Evolutionary conservation across 495 filamentous ascomycete species (phyloP).

Genomic region (Podospora australis): DNA sequence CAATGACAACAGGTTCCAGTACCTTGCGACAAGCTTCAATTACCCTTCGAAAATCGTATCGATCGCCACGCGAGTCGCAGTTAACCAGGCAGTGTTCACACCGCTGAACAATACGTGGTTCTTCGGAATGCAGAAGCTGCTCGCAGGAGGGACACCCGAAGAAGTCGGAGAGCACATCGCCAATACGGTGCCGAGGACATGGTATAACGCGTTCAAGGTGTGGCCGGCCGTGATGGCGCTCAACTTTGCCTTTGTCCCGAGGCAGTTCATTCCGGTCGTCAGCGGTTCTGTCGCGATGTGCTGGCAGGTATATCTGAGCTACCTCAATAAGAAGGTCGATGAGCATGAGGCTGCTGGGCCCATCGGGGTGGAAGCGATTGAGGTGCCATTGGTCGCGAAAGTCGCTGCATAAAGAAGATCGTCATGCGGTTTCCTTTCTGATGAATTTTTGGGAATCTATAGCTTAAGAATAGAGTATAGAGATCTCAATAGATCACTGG

Average conservation of each 20-base stretch:
- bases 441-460: too few species aligned
- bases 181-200: conserved; percentile 68
- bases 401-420: conserved; percentile 9
- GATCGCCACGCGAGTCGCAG: conserved; percentile 64
- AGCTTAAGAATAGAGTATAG: neutral
- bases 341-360: conserved; percentile 6
- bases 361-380: neutral
- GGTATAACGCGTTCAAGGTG: conserved; percentile 74
- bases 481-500: neutral
- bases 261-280: conserved; percentile 74
- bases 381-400: neutral
- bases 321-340: conserved; percentile 71
- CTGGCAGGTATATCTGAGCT: conserved; percentile 87
- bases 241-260: conserved; percentile 74
- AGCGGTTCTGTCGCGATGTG: conserved; percentile 71
- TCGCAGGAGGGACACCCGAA: conserved; percentile 50
- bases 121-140: conserved; percentile 72
- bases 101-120: conserved; percentile 88
- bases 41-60: conserved; percentile 64
- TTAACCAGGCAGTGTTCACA: conserved; percentile 80
- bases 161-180: conserved; percentile 64
- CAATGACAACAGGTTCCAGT: conserved; percentile 62
- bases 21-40: conserved; percentile 73
- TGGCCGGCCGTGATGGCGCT: conserved; percentile 89
- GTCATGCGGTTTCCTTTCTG: neutral